Evolutionary conservation across 148 eudicot species (phyloP).

Genomic region (Chenopodium album): DNA sequence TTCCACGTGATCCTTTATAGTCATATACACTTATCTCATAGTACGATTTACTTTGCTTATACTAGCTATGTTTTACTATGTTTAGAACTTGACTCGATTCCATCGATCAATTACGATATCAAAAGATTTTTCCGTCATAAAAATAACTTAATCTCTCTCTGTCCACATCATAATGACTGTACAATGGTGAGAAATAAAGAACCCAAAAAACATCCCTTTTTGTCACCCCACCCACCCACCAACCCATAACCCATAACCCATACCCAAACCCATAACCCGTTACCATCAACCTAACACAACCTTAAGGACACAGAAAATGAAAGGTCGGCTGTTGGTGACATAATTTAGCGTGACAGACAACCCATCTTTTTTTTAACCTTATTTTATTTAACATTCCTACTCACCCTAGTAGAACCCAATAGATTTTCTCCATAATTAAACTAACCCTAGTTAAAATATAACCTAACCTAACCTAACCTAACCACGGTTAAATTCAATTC

Average conservation of each 20-base stretch:
- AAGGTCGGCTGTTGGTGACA: background rate
- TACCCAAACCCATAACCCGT: background rate
- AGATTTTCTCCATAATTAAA: background rate
- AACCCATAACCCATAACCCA: background rate
- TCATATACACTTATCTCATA: too few relatives aligned
- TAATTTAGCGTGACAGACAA: slow-evolving; percentile 4
- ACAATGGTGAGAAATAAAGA: slow-evolving; percentile 12
- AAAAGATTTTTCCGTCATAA: background rate
- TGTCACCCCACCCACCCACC: background rate
- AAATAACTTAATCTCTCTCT: background rate
- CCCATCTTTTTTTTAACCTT: background rate
- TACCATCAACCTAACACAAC: background rate
- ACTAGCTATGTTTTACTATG: background rate
- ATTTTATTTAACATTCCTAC: too few relatives aligned
- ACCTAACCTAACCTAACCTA: background rate
- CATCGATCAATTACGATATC: too few relatives aligned
- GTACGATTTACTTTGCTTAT: too few relatives aligned
- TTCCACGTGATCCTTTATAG: too few relatives aligned
- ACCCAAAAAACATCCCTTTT: background rate
- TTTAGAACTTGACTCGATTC: background rate
- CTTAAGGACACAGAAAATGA: background rate
- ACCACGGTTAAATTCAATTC: slow-evolving; percentile 16
- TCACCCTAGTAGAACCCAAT: background rate
- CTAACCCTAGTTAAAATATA: slow-evolving; percentile 10
- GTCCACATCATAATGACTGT: background rate